Evolutionary conservation across 2,329 filamentous ascomycete species (phyloP), one percentile per base, ranked within the genome.

Genomic region (Epichloe scottii): DNA sequence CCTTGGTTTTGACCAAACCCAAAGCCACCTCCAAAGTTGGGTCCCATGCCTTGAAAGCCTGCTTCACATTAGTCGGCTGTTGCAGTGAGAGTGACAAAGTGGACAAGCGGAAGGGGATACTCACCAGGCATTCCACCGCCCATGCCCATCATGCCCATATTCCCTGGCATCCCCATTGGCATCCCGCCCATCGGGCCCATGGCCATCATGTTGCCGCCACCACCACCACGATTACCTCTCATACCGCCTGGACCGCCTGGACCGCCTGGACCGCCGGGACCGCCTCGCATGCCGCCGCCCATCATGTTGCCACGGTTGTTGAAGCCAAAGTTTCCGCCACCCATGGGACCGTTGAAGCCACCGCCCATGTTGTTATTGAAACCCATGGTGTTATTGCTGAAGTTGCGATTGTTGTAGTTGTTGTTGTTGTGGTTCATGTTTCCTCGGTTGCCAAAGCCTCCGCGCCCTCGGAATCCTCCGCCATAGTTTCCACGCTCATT

Each of bases 1-100:
- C 66, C 66, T 56, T 76, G 75, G 59, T 74, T 69, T 53, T 65
- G 70, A 46, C 74, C 72, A 65, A 89, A 91, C 70, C 61, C 62
- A 11, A 89, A 89, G 52, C 75, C 80, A 38, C 83, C 79, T 62
- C 85, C 87, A 68, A 89, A 91, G 60, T 82, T 79, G 50, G 77
- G 75, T 61, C 79, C 79, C 71, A 84, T 82, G 54, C 75, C 79
- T 68, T 82, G 80, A 66, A 89, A 89, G 42, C 78, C 82, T 75
- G 58, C 3, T 40, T 35, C 11, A 5, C 11, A 54, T 67, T 51
- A 67, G 62, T 41, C 30, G 5, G 10, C 17, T n/a, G 23, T 34
- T 7, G 11, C 21, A 14, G 4, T 21, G 21, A 15, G 10, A 33
- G 21, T 33, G 14, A 23, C 8, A 8, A 35, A n/a, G 7, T 10